Conservation (phyloP, 257 asterid species). For the Datura wrightii region DNA sequence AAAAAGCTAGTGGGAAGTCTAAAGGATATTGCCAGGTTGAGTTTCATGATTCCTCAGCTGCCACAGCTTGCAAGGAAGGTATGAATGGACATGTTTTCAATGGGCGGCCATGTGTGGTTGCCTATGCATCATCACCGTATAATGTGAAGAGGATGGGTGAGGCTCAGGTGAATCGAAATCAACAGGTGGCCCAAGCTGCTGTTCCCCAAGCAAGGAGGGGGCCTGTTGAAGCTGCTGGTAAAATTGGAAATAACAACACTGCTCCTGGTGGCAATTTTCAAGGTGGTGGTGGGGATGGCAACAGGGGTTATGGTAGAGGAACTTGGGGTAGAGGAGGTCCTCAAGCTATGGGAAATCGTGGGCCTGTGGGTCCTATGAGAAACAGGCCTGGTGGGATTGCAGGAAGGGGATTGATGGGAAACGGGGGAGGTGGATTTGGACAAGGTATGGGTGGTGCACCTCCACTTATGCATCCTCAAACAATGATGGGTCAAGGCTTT, state of each 20-base stretch:
- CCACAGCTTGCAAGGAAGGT: slow-evolving; percentile 85
- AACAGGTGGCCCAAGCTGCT: slow-evolving; percentile 54
- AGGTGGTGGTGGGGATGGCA: slow-evolving; percentile 44
- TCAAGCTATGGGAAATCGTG: slow-evolving; percentile 52
- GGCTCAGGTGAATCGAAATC: slow-evolving; percentile 70
- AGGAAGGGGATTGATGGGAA: slow-evolving; percentile 71
- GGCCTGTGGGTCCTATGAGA: slow-evolving; percentile 52
- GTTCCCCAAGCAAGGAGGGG: slow-evolving; percentile 62
- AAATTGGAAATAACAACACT: slow-evolving; percentile 58
- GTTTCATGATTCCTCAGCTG: slow-evolving; percentile 76
- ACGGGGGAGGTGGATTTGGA: slow-evolving; percentile 69
- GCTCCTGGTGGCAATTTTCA: slow-evolving; percentile 48
- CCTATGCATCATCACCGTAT: slow-evolving; percentile 84
- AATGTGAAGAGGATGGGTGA: slow-evolving; percentile 87
- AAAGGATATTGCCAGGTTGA: slow-evolving; percentile 98
- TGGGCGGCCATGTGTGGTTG: slow-evolving; percentile 94
- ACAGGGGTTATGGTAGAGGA: slow-evolving; percentile 78
- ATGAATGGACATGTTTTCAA: slow-evolving; percentile 84
- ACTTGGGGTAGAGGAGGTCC: slow-evolving; percentile 67
- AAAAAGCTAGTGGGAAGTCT: slow-evolving; percentile 97
- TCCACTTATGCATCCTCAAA: slow-evolving; percentile 81
- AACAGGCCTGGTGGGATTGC: slow-evolving; percentile 70
- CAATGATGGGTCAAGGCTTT: slow-evolving; percentile 95
- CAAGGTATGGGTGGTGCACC: slow-evolving; percentile 80
- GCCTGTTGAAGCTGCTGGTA: slow-evolving; percentile 58